Evolutionary conservation across 2,329 filamentous ascomycete genomes (phyloP).

Genomic region (Lizonia empirigonia): DNA sequence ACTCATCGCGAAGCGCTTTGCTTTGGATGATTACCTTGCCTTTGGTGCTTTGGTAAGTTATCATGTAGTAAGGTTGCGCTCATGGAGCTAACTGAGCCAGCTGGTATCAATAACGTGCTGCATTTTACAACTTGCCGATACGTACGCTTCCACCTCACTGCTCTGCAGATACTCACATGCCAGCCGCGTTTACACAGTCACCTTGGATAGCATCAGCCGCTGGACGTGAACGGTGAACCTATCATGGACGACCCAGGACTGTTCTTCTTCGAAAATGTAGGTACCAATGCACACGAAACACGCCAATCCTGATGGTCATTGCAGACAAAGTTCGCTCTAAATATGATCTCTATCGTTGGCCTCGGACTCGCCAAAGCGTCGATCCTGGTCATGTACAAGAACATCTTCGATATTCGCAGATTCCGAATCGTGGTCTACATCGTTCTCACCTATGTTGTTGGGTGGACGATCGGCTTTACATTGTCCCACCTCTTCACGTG

Average conservation of each 20-base stretch:
- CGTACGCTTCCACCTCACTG: background rate
- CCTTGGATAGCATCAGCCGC: conserved; percentile 29
- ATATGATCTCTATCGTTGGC: conserved; percentile 34
- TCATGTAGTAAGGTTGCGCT: too few relatives aligned
- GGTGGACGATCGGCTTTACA: conserved; percentile 34
- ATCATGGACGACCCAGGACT: conserved; percentile 34
- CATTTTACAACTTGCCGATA: conserved; percentile 27
- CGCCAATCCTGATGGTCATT: background rate
- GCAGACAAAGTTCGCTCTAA: conserved; percentile 36
- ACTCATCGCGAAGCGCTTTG: conserved; percentile 23
- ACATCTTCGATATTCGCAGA: conserved; percentile 33
- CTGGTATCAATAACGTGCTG: conserved; percentile 28
- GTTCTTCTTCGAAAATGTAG: conserved; percentile 31
- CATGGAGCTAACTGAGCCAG: conserved; percentile 15
- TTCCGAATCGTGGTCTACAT: conserved; percentile 29
- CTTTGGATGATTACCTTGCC: conserved; percentile 31
- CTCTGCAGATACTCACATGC: background rate
- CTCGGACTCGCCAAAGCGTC: conserved; percentile 39
- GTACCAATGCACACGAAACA: background rate
- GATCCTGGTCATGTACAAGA: conserved; percentile 39
- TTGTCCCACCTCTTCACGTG: conserved; percentile 37
- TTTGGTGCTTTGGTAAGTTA: conserved; percentile 29
- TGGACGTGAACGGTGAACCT: conserved; percentile 22
- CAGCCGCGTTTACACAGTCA: conserved; percentile 31
- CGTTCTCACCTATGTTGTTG: conserved; percentile 27